These are phyloP conservation scores for Colletotrichum sansevieriae DNA, from an alignment of 2,329 filamentous ascomycete species.

Conservation along the genomic window DNA sequence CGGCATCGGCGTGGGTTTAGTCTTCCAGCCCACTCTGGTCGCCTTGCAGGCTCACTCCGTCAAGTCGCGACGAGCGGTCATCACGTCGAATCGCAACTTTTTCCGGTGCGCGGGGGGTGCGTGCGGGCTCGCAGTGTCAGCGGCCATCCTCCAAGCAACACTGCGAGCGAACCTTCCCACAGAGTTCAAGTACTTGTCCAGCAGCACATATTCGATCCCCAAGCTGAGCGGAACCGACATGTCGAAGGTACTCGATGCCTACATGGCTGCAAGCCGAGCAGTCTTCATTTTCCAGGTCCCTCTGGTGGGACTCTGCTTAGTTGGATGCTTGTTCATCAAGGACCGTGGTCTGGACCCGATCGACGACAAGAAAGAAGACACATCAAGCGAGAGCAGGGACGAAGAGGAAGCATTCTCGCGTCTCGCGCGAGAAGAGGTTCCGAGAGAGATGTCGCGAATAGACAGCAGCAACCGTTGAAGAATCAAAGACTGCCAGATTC, in stretches of 20 bases:
- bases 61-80: conserved; percentile 70
- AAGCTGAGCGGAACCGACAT: conserved; percentile 32
- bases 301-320: conserved; percentile 63
- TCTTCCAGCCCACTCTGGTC: conserved; percentile 63
- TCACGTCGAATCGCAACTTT: conserved; percentile 74
- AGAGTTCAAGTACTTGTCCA: conserved; percentile 46
- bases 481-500: neutral
- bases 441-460: too few relatives aligned
- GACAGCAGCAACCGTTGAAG: neutral
- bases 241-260: conserved; percentile 52
- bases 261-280: conserved; percentile 64
- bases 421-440: neutral
- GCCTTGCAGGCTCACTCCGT: conserved; percentile 69
- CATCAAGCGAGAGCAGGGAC: conserved; percentile 20
- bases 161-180: conserved; percentile 46
- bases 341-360: conserved; percentile 59
- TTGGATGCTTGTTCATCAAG: conserved; percentile 64
- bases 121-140: conserved; percentile 68
- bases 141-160: conserved; percentile 58
- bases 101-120: conserved; percentile 71
- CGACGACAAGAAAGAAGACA: neutral
- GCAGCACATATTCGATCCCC: conserved; percentile 48
- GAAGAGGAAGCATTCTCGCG: conserved; percentile 17
- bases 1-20: conserved; percentile 65
- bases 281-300: conserved; percentile 71